Conservation (phyloP, 371 early-diverging fungal species). For the Chytridiales sp. region DNA sequence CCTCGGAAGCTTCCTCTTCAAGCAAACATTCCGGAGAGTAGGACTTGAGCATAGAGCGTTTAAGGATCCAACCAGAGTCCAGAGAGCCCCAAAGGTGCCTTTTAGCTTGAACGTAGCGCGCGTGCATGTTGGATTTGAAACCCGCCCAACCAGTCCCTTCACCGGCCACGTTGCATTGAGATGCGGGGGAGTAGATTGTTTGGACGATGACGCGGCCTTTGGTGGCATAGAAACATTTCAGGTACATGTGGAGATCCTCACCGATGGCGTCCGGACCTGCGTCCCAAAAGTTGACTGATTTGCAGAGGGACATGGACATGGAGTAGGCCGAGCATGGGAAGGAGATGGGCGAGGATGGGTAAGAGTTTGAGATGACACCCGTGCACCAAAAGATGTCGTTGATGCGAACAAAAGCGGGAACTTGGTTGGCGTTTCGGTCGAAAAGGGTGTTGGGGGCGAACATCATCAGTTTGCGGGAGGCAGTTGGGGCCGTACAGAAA, state of each 20-base stretch:
- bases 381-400: conserved; percentile 64
- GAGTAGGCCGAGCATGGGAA: conserved; percentile 64
- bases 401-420: conserved; percentile 63
- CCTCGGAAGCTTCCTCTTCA: conserved; percentile 22
- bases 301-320: conserved; percentile 55
- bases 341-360: conserved; percentile 47
- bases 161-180: conserved; percentile 55
- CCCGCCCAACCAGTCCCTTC: not conserved
- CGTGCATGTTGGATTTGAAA: no score
- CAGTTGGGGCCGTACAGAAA: conserved; percentile 5
- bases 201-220: conserved; percentile 49
- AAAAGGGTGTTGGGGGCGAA: conserved; percentile 68
- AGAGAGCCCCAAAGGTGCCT: conserved; percentile 50
- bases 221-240: conserved; percentile 65
- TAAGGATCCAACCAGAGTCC: conserved; percentile 23
- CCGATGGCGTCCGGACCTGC: conserved; percentile 62
- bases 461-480: conserved; percentile 32
- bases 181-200: conserved; percentile 61
- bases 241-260: conserved; percentile 68
- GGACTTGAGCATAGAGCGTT: conserved; percentile 21
- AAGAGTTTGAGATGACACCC: conserved; percentile 60
- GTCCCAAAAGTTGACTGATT: conserved; percentile 65
- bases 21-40: conserved; percentile 36
- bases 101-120: conserved; percentile 60
- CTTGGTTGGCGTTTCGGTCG: conserved; percentile 59